Evolutionary conservation across 2,329 filamentous ascomycete species (phyloP).

Genomic region (Trichoderma sp.): DNA sequence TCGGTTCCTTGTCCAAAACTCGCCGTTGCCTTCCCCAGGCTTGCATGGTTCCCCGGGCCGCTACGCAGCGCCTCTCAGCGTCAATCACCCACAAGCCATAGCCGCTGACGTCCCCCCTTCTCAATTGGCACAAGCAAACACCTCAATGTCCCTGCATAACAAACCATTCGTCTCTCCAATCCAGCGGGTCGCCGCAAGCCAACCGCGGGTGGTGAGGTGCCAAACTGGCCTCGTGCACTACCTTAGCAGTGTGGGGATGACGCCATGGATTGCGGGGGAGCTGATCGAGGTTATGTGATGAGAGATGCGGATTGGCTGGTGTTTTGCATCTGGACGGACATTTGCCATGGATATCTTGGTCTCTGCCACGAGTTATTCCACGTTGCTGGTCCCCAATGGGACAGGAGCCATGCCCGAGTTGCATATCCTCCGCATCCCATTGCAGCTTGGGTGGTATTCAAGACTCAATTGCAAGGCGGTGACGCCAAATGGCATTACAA

Average conservation of each 20-base stretch:
- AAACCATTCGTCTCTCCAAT: not conserved
- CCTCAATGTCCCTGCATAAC: slow-evolving; percentile 12
- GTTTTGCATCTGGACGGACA: slow-evolving; percentile 3
- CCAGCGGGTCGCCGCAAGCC: slow-evolving; percentile 15
- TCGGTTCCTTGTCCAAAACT: not conserved
- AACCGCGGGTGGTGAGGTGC: slow-evolving; percentile 10
- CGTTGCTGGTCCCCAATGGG: slow-evolving; percentile 6
- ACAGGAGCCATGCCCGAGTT: not conserved
- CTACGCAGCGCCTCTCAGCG: slow-evolving; percentile 16
- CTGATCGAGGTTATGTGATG: slow-evolving; percentile 23
- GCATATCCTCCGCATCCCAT: slow-evolving; percentile 10
- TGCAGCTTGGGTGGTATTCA: slow-evolving; percentile 4
- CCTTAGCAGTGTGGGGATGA: slow-evolving; percentile 29
- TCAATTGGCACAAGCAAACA: not conserved
- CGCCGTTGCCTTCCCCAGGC: not conserved
- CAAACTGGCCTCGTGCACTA: slow-evolving; percentile 17
- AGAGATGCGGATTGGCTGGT: slow-evolving; percentile 14
- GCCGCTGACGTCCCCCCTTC: slow-evolving; percentile 5
- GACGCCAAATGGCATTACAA: not conserved
- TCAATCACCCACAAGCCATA: slow-evolving; percentile 1
- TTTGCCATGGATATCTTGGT: slow-evolving; percentile 3
- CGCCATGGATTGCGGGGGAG: slow-evolving; percentile 37
- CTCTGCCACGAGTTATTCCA: not conserved
- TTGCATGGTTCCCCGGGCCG: slow-evolving; percentile 10
- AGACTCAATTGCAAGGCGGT: not conserved